Conservation (phyloP, 108 stramenopile genomes). For the Pseudonitzschia multistriata region DNA sequence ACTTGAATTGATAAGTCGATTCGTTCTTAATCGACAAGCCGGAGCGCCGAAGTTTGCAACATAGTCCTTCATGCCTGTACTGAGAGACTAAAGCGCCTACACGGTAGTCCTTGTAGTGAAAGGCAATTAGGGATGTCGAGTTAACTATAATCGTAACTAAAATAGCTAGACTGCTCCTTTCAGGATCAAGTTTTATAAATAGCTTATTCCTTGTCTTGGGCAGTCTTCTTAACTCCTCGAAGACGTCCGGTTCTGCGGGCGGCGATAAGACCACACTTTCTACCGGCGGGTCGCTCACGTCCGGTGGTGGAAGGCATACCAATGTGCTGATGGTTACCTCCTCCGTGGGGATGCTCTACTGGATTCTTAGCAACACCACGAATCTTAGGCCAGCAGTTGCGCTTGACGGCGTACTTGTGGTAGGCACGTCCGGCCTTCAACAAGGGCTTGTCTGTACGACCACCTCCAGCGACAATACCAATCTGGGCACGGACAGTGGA, state of each 20-base stretch:
- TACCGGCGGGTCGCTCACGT: slow-evolving; percentile 90
- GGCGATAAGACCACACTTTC: slow-evolving; percentile 98
- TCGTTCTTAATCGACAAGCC: too few relatives aligned
- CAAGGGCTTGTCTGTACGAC: slow-evolving; percentile 99
- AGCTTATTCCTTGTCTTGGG: slow-evolving; percentile 89
- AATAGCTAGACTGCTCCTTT: too few relatives aligned
- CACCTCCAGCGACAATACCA: slow-evolving; percentile 99
- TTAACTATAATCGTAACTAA: neutral
- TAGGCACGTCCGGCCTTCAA: slow-evolving; percentile 99
- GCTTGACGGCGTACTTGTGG: slow-evolving; percentile 99
- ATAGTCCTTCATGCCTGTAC: too few relatives aligned
- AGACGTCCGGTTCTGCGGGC: slow-evolving; percentile 99
- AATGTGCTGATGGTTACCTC: slow-evolving; percentile 99
- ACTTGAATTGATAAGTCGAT: too few relatives aligned
- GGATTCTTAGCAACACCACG: slow-evolving; percentile 99
- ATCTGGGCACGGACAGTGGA: slow-evolving; percentile 95
- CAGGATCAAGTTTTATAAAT: neutral
- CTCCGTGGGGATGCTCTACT: slow-evolving; percentile 99
- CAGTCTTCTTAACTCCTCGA: slow-evolving; percentile 96
- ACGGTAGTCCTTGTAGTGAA: too few relatives aligned
- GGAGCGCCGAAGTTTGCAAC: too few relatives aligned
- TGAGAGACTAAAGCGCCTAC: too few relatives aligned
- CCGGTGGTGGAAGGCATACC: slow-evolving; percentile 95
- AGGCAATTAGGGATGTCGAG: too few relatives aligned
- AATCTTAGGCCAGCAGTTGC: slow-evolving; percentile 99